Evolutionary conservation across 2,329 filamentous ascomycete species (phyloP), one percentile per base, ranked within the genome.

Genomic region (Gyromitra esculenta): DNA sequence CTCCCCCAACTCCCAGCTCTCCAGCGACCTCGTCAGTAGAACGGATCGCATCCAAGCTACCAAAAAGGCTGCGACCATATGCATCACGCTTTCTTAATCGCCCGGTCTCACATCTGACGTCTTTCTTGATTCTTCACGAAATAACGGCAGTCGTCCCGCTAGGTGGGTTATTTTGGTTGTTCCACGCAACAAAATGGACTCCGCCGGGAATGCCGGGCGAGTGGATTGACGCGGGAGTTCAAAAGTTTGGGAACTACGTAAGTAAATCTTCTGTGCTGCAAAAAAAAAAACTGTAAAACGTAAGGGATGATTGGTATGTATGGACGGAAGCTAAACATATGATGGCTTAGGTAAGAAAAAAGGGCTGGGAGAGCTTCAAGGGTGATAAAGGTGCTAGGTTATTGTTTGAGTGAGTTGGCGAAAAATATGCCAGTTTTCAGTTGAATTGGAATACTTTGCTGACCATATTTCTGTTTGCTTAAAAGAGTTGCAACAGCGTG

Each of bases 111-210:
- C 93, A 97, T 84, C 86, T 97, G 54, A 89, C 91, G 0, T 91
- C 95, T 0, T 99, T 99, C 83, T 86, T 98, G 9, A 86, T 97
- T 50, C 87, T 99, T 0, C 96, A 99, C 85, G 96, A 99, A 84
- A 83, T 97, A 57, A 98, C 96, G 0, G 95, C 96, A 8, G 85
- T 97, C 9, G 83, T 95, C 0, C 95, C 95, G 0, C 84, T 98
- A 0, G 83, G 96, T 50, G 91, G 88, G 0, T 87, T 98, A 0
- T 90, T 92, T 25, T 90, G 87, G 0, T 82, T 89, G 0, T 97
- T 99, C 83, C 92, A 98, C 84, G 94, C 93, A 82, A 89, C 89
- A 0, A 86, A 90, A 77, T 92, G 91, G 87, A 86, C 93, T 37
- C 94, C 95, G 0, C 73, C 78, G 5, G 79, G 79, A 67, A 31